Base-by-base conservation (phyloP, 306 rosid genomes). In the Medicago lupulina region DNA sequence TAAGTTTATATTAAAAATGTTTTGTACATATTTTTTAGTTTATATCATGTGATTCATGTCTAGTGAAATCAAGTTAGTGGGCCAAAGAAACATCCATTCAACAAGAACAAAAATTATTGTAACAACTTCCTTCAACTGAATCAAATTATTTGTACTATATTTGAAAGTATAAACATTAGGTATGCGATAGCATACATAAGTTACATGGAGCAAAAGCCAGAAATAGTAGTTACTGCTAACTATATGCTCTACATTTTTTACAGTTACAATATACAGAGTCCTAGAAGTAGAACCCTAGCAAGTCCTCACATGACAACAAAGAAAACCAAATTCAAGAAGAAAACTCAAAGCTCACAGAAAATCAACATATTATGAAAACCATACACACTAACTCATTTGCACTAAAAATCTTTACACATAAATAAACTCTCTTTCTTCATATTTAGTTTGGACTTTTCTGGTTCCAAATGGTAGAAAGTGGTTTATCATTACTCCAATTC, bases 391-490 rank as follows among this genome's bases (percentile, higher is more conserved):
- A 15, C 17, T 15, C 15, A 4, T 1, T 46, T 46, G 15, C 51
- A 46, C 51, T 55, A 19, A 9, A 11, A 59, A 5, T 59, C 0
- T 19, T 14, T 19, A 59, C 64, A 59, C 39, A 12, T 7, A 19
- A 19, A 19, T 0, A 55, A 55, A 55, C 8, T 9, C 70, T 7
- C 44, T 8, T 71, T 62, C 49, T 71, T 66, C 55, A 80, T 0
- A 10, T 13, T 55, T 19, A 66, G 1, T 25, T 46, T 0, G 75
- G 75, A 34, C 47, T 80, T 66, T 80, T 80, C 36, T 73, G 75
- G 49, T 44, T 80, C 79, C 75, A 80, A 66, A 80, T 80, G 4
- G 70, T 23, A 19, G 83, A 80, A 55, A 80, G 79, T 55, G 83
- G 83, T 36, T 73, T 44, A 46, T 73, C 79, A 50, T 6, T 73